A percentile compares a stretch with the other conserved stretches of the same genome.
Conservation (phyloP, 768 basidiomycete species). For the Cyathus striatus region DNA sequence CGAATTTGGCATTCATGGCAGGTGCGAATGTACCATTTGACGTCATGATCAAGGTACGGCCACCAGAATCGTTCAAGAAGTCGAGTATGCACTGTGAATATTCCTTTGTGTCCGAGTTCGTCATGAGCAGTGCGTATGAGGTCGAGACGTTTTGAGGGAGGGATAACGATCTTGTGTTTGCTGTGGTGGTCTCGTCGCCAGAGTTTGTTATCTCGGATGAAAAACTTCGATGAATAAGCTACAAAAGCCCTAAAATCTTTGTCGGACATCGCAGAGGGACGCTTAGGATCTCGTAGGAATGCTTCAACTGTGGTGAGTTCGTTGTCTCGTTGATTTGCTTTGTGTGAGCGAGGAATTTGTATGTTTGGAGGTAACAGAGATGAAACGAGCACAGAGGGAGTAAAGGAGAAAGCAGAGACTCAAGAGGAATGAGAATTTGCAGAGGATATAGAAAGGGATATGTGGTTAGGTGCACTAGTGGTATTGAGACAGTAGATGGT, state of each 20-base stretch:
- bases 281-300: constrained; percentile 6
- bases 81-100: constrained; percentile 11
- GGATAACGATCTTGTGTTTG: constrained; percentile 11
- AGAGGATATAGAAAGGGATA: no score
- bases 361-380: not conserved
- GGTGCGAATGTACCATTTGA: constrained; percentile 23
- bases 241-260: constrained; percentile 2
- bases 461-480: no score
- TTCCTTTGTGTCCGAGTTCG: constrained; percentile 21
- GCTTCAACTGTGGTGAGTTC: constrained; percentile 5
- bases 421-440: not conserved
- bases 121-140: constrained; percentile 17
- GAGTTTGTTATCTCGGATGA: constrained; percentile 9
- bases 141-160: constrained; percentile 6
- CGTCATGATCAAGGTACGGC: constrained; percentile 16
- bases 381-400: not conserved
- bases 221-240: constrained; percentile 9
- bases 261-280: constrained; percentile 1
- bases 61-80: constrained; percentile 18
- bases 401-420: not conserved
- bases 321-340: constrained; percentile 4
- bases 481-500: not conserved
- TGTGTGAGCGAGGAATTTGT: constrained; percentile 5
- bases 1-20: constrained; percentile 26
- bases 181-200: constrained; percentile 13